phyloP scores from a whole-genome alignment of 371 early-diverging fungal species.

The Mortierella sp. region DNA sequence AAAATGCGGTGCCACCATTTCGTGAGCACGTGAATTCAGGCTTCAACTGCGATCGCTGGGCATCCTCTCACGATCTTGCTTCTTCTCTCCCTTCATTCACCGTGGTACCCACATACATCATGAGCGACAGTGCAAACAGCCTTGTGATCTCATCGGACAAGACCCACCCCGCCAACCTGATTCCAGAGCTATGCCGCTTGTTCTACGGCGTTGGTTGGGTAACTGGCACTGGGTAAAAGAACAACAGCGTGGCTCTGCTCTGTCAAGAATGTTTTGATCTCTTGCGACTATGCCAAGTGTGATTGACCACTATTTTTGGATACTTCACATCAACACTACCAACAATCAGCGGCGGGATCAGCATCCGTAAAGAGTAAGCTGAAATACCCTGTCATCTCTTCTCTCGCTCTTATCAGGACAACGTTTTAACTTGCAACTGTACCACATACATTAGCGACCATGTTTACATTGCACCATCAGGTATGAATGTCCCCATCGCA shows the following conservation, averaged over 20 bases:
- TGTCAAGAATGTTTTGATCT: neutral
- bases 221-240: conserved; percentile 88
- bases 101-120: conserved; percentile 4
- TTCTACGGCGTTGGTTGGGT: conserved; percentile 96
- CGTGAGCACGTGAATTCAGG: too few species aligned
- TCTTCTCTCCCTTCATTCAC: neutral
- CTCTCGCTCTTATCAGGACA: neutral
- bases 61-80: too few species aligned
- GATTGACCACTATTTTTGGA: neutral
- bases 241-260: neutral
- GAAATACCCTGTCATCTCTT: neutral
- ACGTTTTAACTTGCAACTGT: neutral
- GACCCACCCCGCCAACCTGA: conserved; percentile 87
- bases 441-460: conserved; percentile 60
- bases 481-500: conserved; percentile 19
- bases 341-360: conserved; percentile 83
- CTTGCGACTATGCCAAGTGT: neutral
- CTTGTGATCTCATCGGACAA: conserved; percentile 72
- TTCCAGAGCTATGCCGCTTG: conserved; percentile 91
- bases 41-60: too few species aligned
- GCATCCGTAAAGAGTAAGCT: conserved; percentile 81
- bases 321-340: neutral
- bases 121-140: conserved; percentile 49
- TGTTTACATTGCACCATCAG: conserved; percentile 93
- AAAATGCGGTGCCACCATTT: too few species aligned